Conservation (phyloP, 345 rosid species). For the Atalantia buxifolia region DNA sequence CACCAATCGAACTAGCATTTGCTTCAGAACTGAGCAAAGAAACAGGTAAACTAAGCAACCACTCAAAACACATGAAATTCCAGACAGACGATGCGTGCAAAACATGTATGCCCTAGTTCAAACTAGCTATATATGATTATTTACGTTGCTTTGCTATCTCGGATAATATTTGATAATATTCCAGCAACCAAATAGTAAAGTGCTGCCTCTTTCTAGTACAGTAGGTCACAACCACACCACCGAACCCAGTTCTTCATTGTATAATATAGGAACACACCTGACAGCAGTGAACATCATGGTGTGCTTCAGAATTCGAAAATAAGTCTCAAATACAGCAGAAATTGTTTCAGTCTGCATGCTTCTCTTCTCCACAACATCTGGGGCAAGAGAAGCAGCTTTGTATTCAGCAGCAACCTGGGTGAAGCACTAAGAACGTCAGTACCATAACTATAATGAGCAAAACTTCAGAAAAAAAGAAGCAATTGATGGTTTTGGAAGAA, state of each 20-base stretch:
- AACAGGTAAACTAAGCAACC: not conserved
- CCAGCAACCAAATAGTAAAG: not conserved
- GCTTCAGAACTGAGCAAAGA: conserved; percentile 45
- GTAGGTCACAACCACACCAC: not conserved
- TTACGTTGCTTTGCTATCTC: not conserved
- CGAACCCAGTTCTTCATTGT: not conserved
- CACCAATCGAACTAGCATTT: conserved; percentile 27
- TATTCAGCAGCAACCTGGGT: conserved; percentile 82
- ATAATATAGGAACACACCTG: conserved; percentile 42
- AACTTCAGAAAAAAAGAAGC: not conserved
- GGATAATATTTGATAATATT: not conserved
- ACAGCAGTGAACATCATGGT: conserved; percentile 43
- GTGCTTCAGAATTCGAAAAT: conserved; percentile 84
- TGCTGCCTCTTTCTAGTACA: not conserved
- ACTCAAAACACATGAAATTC: not conserved
- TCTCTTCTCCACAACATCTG: conserved; percentile 56
- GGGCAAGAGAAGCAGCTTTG: conserved; percentile 59
- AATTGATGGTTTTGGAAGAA: not conserved
- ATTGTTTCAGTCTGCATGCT: conserved; percentile 81
- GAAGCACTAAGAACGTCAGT: conserved; percentile 12
- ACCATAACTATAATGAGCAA: not conserved
- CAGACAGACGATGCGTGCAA: not conserved
- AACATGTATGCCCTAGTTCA: not conserved
- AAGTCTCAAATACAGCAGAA: conserved; percentile 84
- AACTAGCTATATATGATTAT: not conserved